Base-by-base conservation (phyloP, 139 green algal genomes). In the Auxenochlorella pyrenoidosa region DNA sequence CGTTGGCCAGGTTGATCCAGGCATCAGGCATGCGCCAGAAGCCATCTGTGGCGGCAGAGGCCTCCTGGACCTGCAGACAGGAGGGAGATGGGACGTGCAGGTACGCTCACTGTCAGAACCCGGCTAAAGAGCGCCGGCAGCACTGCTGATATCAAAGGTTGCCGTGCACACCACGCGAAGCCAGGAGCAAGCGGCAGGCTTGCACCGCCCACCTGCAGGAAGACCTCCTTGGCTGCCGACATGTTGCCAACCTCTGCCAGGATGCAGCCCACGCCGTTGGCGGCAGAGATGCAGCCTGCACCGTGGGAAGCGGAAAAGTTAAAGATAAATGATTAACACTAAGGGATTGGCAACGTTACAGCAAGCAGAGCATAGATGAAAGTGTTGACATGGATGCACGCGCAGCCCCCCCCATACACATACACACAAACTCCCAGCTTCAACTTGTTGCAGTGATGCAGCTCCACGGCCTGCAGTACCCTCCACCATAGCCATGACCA, bases 231-330 rank as follows among this genome's bases (percentile, higher is more conserved):
- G 16, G 96, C 96, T 12, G 89, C 81, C 2, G 92, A 87, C 30
- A 97, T 71, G 68, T 92, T 86, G 5, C 95, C 96, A 60, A 93
- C 68, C 89, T 98, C 96, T 32, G 95, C 96, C 63, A 99, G 90
- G n/a, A 96, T 92, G 22, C 93, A 95, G 6, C 94, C 96, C 30
- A 98, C 51, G 22, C 96, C 96, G 66, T 99, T 98, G 41, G 95
- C 96, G 3, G 96, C 96, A 77, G 94, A 98, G 75, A 96, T 88
- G 86, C 97, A 97, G 90, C 85, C 78, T 82, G 77, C 76, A 75
- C 28, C 21, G 0, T 24, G n/a, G 26, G 10, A 19, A 16, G n/a
- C n/a, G 30, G 36, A 34, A 32, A 34, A 6, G 16, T 22, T 10
- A 30, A n/a, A n/a, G n/a, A n/a, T n/a, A n/a, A n/a, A n/a, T 8